Conservation (phyloP, 2,329 filamentous ascomycete species). For the Bipolaris oryzae region DNA sequence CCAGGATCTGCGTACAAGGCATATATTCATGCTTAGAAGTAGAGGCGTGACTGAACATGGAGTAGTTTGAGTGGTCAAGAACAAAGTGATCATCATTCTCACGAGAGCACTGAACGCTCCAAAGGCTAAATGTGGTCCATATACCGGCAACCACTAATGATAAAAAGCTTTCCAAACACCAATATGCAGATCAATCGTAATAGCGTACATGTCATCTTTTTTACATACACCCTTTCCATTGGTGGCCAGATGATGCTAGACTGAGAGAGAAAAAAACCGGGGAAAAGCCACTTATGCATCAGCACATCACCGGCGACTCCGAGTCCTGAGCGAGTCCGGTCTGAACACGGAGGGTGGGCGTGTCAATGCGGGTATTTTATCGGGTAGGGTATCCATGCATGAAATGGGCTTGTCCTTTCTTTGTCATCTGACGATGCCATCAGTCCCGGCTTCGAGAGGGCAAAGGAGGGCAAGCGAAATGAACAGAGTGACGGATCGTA, state of each 20-base stretch:
- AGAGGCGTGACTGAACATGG: background rate
- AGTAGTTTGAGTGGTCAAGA: background rate
- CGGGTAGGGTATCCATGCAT: constrained; percentile 46
- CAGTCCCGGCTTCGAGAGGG: constrained; percentile 2
- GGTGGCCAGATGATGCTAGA: constrained; percentile 1
- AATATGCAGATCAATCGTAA: constrained; percentile 12
- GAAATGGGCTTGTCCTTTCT: constrained; percentile 23
- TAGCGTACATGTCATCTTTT: background rate
- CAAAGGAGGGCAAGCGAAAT: constrained; percentile 20
- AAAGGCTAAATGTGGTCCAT: background rate
- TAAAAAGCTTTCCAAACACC: constrained; percentile 1
- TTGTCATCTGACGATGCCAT: constrained; percentile 33
- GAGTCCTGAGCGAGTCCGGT: constrained; percentile 8
- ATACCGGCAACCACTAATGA: no score
- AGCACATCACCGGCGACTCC: constrained; percentile 15
- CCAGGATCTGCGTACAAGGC: background rate
- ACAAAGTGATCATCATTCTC: background rate
- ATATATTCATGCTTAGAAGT: background rate
- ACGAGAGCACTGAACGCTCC: background rate
- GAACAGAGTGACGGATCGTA: constrained; percentile 30
- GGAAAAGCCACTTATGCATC: constrained; percentile 3
- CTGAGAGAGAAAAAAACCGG: background rate
- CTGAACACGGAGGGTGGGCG: constrained; percentile 13
- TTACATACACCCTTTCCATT: background rate
- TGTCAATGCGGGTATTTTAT: constrained; percentile 25